phyloP scores from a whole-genome alignment of 2,329 filamentous ascomycete genomes.

The Diplocarpon rosae region DNA sequence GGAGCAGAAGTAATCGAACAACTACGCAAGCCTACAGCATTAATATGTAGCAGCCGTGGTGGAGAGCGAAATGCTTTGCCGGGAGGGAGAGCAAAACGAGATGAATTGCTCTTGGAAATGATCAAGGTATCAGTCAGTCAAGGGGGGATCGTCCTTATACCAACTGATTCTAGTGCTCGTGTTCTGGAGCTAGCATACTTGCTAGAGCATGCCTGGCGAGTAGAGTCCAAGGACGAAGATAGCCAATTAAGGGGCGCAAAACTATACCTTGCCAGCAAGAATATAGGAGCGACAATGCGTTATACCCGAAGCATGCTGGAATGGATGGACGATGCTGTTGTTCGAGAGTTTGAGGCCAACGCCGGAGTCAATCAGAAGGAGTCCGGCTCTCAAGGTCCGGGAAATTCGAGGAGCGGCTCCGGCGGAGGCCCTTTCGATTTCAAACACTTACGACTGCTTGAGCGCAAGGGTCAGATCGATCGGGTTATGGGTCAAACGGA shows the following conservation, averaged over 20 bases:
- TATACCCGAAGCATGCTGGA: constrained; percentile 93
- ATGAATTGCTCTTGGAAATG: constrained; percentile 74
- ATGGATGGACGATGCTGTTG: constrained; percentile 97
- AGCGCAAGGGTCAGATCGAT: constrained; percentile 70
- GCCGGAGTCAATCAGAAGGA: constrained; percentile 31
- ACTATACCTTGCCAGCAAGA: constrained; percentile 77
- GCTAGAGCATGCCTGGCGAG: constrained; percentile 83
- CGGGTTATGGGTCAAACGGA: constrained; percentile 44
- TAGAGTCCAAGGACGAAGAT: constrained; percentile 43
- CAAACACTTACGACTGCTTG: constrained; percentile 70
- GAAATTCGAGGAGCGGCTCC: constrained; percentile 38
- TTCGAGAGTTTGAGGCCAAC: constrained; percentile 77
- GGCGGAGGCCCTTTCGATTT: constrained; percentile 75
- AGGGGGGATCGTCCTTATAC: constrained; percentile 85
- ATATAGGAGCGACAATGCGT: constrained; percentile 77
- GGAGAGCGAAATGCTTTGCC: constrained; percentile 59
- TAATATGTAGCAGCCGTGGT: constrained; percentile 84
- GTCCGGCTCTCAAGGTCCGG: constrained; percentile 33
- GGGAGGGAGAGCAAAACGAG: constrained; percentile 67
- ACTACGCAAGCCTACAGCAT: constrained; percentile 80
- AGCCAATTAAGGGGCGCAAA: constrained; percentile 42
- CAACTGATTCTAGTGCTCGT: constrained; percentile 89
- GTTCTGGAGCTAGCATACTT: constrained; percentile 87
- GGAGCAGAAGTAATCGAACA: constrained; percentile 90
- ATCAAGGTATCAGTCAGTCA: constrained; percentile 67